Conservation (phyloP, 164 flowering plant genomes). For the Warburgia ugandensis region DNA sequence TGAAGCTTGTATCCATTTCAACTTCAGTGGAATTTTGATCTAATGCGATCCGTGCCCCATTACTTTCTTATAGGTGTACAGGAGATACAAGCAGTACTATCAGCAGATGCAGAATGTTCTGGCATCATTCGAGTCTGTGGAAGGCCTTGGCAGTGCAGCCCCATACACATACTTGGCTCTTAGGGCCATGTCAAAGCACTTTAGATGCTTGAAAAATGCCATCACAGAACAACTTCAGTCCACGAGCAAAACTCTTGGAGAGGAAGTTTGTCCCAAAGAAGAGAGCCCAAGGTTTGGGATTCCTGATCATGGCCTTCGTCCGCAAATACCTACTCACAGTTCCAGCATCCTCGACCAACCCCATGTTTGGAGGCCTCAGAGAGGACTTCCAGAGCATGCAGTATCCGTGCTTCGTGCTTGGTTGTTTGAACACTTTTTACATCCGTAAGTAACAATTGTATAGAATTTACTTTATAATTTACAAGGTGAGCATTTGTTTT, state of each 20-base stretch:
- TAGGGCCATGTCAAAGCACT: constrained; percentile 66
- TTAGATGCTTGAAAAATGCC: constrained; percentile 54
- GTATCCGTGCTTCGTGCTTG: constrained; percentile 76
- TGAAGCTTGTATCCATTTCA: too few relatives aligned
- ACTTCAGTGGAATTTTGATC: too few relatives aligned
- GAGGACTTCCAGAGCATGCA: constrained; percentile 90
- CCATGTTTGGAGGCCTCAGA: constrained; percentile 84
- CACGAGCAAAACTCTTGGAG: constrained; percentile 28
- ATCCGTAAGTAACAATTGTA: constrained; percentile 55
- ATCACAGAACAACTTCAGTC: constrained; percentile 59
- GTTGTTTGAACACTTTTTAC: constrained; percentile 84
- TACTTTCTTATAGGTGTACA: constrained; percentile 40
- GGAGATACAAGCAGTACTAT: constrained; percentile 68
- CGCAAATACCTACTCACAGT: constrained; percentile 29
- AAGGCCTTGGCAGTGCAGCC: constrained; percentile 71
- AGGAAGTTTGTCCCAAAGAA: constrained; percentile 22
- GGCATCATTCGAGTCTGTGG: constrained; percentile 74
- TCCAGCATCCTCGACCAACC: constrained; percentile 36
- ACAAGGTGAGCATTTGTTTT: too few relatives aligned
- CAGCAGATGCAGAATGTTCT: constrained; percentile 72
- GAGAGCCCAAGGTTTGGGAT: constrained; percentile 24
- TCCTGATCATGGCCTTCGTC: constrained; percentile 22
- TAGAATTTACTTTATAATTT: background rate
- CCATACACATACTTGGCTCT: constrained; percentile 61
- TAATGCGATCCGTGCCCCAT: too few relatives aligned